These are phyloP conservation scores for Gonapodya prolifera DNA, from an alignment of 192 early-diverging fungal genomes.

Conservation along the genomic window DNA sequence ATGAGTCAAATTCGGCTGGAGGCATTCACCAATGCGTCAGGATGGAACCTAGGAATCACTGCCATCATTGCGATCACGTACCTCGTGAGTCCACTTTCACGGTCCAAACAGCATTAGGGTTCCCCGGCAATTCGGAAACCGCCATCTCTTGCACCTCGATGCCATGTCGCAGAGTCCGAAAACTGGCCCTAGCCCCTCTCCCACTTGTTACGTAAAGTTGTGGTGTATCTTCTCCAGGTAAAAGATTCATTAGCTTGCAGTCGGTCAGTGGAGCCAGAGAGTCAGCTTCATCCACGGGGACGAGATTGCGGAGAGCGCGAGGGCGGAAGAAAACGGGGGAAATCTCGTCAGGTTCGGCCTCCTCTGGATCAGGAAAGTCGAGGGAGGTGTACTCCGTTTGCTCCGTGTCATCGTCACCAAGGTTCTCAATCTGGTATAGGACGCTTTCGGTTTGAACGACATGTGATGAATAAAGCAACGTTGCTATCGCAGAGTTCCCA, in stretches of 20 bases:
- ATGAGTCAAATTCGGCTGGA: constrained; percentile 54
- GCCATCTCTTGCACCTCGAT: constrained; percentile 87
- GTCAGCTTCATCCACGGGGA: constrained; percentile 85
- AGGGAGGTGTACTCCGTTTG: constrained; percentile 58
- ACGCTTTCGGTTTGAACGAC: constrained; percentile 21
- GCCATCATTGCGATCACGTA: no score
- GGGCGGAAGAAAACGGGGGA: constrained; percentile 40
- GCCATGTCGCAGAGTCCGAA: constrained; percentile 84
- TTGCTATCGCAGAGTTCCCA: not conserved
- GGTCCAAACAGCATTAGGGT: constrained; percentile 86
- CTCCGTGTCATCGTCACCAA: constrained; percentile 83
- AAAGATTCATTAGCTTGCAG: constrained; percentile 71
- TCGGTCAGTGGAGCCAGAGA: constrained; percentile 69
- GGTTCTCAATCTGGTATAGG: constrained; percentile 84
- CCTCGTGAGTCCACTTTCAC: constrained; percentile 25
- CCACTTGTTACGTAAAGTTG: constrained; percentile 90
- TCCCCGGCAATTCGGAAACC: constrained; percentile 81
- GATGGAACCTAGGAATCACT: not conserved
- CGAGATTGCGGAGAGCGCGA: constrained; percentile 65
- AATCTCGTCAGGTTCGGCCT: constrained; percentile 15
- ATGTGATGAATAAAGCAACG: not conserved
- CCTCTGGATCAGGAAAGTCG: constrained; percentile 48
- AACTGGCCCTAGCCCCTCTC: constrained; percentile 59
- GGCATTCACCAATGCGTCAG: not conserved
- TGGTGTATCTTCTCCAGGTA: constrained; percentile 76